These are phyloP conservation scores for Lachancea cidri DNA, from an alignment of 805 yeast genomes.

Conservation along the genomic window DNA sequence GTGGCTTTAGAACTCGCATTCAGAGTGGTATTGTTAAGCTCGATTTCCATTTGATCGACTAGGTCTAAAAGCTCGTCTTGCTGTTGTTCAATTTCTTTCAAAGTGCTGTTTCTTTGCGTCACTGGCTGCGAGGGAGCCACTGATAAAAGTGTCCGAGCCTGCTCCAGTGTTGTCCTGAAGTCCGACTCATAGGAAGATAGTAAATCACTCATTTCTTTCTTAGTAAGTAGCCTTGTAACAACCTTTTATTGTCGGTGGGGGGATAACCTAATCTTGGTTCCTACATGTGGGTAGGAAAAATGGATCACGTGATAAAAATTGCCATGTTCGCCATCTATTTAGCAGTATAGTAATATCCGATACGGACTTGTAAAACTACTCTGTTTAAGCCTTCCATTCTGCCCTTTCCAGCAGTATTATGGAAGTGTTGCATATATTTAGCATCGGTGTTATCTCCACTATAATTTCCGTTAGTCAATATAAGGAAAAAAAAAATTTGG, in stretches of 20 bases:
- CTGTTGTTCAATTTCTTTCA: conserved; percentile 27
- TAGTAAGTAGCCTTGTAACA: no score
- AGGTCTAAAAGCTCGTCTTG: conserved; percentile 45
- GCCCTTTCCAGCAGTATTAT: no score
- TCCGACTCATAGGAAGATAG: conserved; percentile 36
- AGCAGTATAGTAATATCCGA: no score
- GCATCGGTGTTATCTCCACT: not conserved
- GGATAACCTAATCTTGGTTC: no score
- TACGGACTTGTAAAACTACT: no score
- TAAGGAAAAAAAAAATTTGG: not conserved
- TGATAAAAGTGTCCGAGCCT: conserved; percentile 18
- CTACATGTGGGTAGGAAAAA: no score
- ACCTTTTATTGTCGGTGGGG: no score
- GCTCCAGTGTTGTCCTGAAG: conserved; percentile 29
- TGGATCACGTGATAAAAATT: no score
- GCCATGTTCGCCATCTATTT: no score
- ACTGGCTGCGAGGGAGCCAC: conserved; percentile 18
- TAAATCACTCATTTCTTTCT: conserved; percentile 26
- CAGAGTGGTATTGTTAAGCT: conserved; percentile 65
- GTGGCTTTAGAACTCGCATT: conserved; percentile 44
- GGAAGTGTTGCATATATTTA: no score
- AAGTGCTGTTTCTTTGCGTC: conserved; percentile 21
- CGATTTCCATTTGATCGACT: conserved; percentile 82
- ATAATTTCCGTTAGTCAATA: not conserved
- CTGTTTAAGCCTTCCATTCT: no score